Evolutionary conservation across 2,329 filamentous ascomycete genomes (phyloP), one percentile per base, ranked within the genome.

Genomic region (Fusarium sp.): DNA sequence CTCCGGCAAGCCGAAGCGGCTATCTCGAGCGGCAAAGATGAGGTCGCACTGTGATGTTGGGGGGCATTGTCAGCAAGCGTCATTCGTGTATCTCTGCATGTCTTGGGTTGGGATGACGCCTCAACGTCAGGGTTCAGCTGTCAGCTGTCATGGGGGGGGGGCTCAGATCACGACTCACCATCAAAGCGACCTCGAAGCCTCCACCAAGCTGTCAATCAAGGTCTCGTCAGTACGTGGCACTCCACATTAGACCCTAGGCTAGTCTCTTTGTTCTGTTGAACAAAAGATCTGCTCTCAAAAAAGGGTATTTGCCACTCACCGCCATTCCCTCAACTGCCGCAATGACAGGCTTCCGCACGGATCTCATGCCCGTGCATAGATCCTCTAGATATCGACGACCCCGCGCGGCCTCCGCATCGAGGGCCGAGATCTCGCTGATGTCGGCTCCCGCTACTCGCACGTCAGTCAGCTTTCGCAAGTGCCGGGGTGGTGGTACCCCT

Each of bases 291-390:
- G 17, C 47, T 30, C 22, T 27, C 45, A 25, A 17, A 20, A n/a
- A 20, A n/a, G 9, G 6, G 17, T 25, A 40, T 25, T 6, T 30
- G 12, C 52, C 32, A 82, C 86, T 81, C 75, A 88, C 86, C 71
- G 87, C 87, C 78, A 85, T 83, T 58, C 87, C 87, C 71, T 86
- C 83, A 25, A 88, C 86, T 22, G 86, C 86, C 11, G 86, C 86
- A 65, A 89, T 81, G 56, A 87, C 73, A 3, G 87, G 87, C 75
- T 88, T 88, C 33, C 80, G 79, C 61, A 83, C 78, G 63, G 77
- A 76, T 47, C 72, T 69, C 76, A 83, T 78, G 68, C 80, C 81
- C 60, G 74, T 57, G 62, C 81, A 83, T 57, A 88, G 82, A 71
- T 88, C 83, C 76, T 84, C 81, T 22, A 83, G 79, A 72, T 83